A percentile compares a stretch with the other conserved stretches of the same genome.
phyloP scores from a whole-genome alignment of 1,139 yeast genomes.

The Arxiozyma bovina region DNA sequence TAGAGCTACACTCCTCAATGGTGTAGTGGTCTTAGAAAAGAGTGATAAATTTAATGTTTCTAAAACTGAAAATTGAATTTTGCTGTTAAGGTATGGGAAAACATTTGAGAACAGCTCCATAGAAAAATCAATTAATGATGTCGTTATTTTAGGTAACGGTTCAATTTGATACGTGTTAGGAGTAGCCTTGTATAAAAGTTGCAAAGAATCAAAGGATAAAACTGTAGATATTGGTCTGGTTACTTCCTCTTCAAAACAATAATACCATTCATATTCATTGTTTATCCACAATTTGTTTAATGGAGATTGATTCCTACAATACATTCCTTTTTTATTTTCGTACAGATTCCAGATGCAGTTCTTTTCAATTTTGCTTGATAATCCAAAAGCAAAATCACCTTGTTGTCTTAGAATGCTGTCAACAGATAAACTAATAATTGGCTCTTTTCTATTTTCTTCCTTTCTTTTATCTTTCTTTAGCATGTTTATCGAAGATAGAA shows the following conservation, averaged over 20 bases:
- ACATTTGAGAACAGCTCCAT: constrained; percentile 65
- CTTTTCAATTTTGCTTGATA: constrained; percentile 36
- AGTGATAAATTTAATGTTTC: constrained; percentile 65
- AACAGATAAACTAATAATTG: constrained; percentile 16
- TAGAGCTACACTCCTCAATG: constrained; percentile 43
- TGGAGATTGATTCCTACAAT: constrained; percentile 6
- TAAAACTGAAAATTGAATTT: constrained; percentile 76
- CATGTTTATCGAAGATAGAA: constrained; percentile 17
- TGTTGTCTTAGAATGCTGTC: constrained; percentile 22
- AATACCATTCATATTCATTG: constrained; percentile 31
- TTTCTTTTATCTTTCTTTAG: constrained; percentile 12
- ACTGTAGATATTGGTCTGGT: constrained; percentile 34
- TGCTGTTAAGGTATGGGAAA: constrained; percentile 65
- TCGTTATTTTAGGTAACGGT: constrained; percentile 35
- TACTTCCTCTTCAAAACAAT: constrained; percentile 30
- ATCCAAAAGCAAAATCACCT: constrained; percentile 38
- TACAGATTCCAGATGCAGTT: constrained; percentile 32
- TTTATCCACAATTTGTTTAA: constrained; percentile 19
- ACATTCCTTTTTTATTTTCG: constrained; percentile 28
- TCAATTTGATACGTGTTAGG: constrained; percentile 24
- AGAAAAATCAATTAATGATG: constrained; percentile 64
- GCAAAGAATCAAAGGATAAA: constrained; percentile 34
- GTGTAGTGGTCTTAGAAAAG: constrained; percentile 30
- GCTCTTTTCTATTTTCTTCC: constrained; percentile 19
- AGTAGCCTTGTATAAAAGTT: constrained; percentile 27